Evolutionary conservation across 2,329 filamentous ascomycete genomes (phyloP), one percentile per base, ranked within the genome.

Genomic region (Aureobasidium sp.): DNA sequence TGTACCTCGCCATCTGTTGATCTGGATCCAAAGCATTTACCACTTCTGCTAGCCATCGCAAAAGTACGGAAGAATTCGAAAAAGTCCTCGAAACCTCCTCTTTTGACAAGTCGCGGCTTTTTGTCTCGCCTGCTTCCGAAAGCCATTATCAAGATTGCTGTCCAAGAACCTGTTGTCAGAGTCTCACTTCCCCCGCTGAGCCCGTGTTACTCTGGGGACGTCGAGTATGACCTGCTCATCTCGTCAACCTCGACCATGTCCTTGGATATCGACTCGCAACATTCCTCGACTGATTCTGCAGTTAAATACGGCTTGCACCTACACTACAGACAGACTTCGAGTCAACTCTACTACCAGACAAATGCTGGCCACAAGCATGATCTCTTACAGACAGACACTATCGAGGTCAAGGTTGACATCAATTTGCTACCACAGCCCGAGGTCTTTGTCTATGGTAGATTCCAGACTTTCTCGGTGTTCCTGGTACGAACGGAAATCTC

Each of bases 1-100:
- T 86, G 97, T 64, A 99, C 94, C 0, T 99, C 94, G 5, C 94
- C 94, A 0, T 97, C 94, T 0, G 80, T 97, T 56, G 94, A 99
- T 73, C 80, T 99, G 37, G 90, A 96, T 71, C 93, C 94, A 2
- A 90, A 90, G 66, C 93, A 97, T 76, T 79, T 99, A 17, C 93
- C 94, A 1, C 81, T 97, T 9, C 79, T 97, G 25, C 78, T 96
- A 52, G 88, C 89, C 22, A 80, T 97, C 66, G 77, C 91, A 47
- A 87, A 87, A 67, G 80, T 80, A 51, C 64, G 62, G 31, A 55
- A 64, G 51, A 48, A 61, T 25, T 67, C 70, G 27, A 56, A 55
- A 17, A 39, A 53, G 22, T 41, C 48, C 8, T 37, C 59, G 14
- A 44, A 25, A 11, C 25, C 31, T 36, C 42, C 60, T 5, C 29